Percentiles rank a stretch among this genome's conserved stretches.
Conservation (phyloP, 1,139 yeast genomes). For the Blastobotrys serpentis region DNA sequence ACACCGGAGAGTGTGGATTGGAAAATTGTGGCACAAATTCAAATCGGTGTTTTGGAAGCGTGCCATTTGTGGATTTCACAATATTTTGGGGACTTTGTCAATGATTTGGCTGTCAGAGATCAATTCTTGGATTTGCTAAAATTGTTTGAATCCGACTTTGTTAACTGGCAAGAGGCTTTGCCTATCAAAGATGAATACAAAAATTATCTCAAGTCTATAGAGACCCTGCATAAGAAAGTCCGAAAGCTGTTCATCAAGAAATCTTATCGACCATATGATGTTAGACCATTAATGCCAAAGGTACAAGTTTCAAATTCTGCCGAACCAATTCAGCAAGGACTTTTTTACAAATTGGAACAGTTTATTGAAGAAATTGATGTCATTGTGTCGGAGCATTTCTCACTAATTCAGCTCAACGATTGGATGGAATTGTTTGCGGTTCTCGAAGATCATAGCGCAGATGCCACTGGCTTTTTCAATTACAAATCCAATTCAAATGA, state of each 20-base stretch:
- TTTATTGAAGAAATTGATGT: slow-evolving; percentile 66
- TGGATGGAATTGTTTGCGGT: slow-evolving; percentile 79
- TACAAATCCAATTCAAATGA: slow-evolving; percentile 44
- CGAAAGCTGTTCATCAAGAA: slow-evolving; percentile 75
- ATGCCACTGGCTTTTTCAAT: slow-evolving; percentile 57
- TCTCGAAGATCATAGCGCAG: slow-evolving; percentile 63
- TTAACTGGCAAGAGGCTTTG: slow-evolving; percentile 49
- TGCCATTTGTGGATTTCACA: slow-evolving; percentile 68
- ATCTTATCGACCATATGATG: slow-evolving; percentile 67
- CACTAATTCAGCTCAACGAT: slow-evolving; percentile 62
- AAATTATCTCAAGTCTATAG: slow-evolving; percentile 41
- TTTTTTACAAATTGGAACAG: slow-evolving; percentile 43
- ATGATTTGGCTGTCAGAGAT: slow-evolving; percentile 60
- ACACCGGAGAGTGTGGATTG: slow-evolving; percentile 44
- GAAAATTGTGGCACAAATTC: slow-evolving; percentile 67
- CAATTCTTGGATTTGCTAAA: slow-evolving; percentile 66
- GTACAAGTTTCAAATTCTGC: slow-evolving; percentile 24
- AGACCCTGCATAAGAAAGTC: slow-evolving; percentile 61
- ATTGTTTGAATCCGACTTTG: slow-evolving; percentile 64
- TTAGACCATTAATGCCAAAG: slow-evolving; percentile 30
- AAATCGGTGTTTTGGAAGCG: slow-evolving; percentile 78
- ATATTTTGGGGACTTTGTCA: slow-evolving; percentile 73
- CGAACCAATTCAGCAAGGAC: slow-evolving; percentile 32
- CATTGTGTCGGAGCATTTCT: slow-evolving; percentile 59
- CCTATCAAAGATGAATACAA: slow-evolving; percentile 38